A percentile compares a stretch with the other conserved stretches of the same genome.
Conservation (phyloP, 176 grass and related monocot genomes). For the Elaeis guineensis region DNA sequence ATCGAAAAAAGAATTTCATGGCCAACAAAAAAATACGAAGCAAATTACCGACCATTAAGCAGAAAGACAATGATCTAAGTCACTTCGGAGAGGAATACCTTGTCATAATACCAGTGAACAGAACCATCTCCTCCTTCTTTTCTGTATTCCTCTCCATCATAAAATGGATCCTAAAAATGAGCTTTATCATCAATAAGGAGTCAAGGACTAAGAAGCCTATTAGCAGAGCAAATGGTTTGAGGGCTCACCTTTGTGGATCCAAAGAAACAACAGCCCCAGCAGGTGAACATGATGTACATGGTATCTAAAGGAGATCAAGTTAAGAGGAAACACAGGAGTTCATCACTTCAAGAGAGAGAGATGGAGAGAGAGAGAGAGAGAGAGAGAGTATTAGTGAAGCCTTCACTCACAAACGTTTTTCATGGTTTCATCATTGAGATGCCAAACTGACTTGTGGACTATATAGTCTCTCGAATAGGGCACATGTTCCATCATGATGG, state of each 20-base stretch:
- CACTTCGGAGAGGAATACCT: slow-evolving; percentile 23
- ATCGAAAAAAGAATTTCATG: too few species aligned
- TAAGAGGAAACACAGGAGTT: neutral
- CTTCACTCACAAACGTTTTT: slow-evolving; percentile 74
- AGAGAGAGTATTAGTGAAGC: neutral
- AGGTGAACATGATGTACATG: slow-evolving; percentile 86
- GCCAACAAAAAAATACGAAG: too few species aligned
- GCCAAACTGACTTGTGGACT: slow-evolving; percentile 82
- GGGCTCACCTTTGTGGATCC: slow-evolving; percentile 67
- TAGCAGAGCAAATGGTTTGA: neutral
- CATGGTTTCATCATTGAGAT: slow-evolving; percentile 60
- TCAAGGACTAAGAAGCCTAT: neutral
- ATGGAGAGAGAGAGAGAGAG: neutral
- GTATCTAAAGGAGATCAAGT: slow-evolving; percentile 32
- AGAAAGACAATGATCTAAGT: too few species aligned
- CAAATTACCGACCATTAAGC: too few species aligned
- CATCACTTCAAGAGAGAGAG: neutral
- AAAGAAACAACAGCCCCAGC: slow-evolving; percentile 79
- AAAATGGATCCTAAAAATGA: slow-evolving; percentile 55
- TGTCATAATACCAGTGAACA: slow-evolving; percentile 81
- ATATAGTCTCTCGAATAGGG: slow-evolving; percentile 51
- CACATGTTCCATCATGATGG: slow-evolving; percentile 72
- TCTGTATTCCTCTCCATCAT: slow-evolving; percentile 75
- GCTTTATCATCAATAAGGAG: neutral
- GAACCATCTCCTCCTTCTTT: slow-evolving; percentile 63